Conservation (phyloP, 192 early-diverging fungal species). For the Podila horticola region DNA sequence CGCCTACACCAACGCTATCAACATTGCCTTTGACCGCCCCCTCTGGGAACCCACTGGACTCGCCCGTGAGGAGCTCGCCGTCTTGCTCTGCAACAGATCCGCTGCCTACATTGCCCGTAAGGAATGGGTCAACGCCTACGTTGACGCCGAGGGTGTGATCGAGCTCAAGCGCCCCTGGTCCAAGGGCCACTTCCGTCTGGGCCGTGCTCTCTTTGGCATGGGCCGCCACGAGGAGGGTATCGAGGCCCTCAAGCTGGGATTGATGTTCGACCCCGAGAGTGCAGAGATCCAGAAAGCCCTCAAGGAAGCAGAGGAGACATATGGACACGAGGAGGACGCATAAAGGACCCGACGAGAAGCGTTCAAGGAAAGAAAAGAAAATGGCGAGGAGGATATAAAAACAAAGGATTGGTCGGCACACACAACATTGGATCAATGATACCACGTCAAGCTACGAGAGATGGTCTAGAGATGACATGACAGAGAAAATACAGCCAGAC, state of each 20-base stretch:
- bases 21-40: conserved; percentile 75
- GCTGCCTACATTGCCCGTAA: conserved; percentile 72
- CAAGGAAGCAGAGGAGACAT: conserved; percentile 60
- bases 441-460: too few relatives aligned
- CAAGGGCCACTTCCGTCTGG: conserved; percentile 82
- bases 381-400: background rate
- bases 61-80: conserved; percentile 71
- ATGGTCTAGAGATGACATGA: too few relatives aligned
- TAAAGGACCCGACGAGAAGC: conserved; percentile 6
- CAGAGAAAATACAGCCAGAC: too few relatives aligned
- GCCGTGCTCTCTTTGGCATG: conserved; percentile 87
- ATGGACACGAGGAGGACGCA: conserved; percentile 14
- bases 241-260: conserved; percentile 83
- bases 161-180: conserved; percentile 75
- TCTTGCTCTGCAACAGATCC: conserved; percentile 73
- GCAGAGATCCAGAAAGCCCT: conserved; percentile 82
- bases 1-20: conserved; percentile 90
- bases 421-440: too few relatives aligned
- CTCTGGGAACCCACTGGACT: conserved; percentile 79
- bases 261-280: conserved; percentile 77
- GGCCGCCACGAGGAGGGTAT: conserved; percentile 82
- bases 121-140: conserved; percentile 74
- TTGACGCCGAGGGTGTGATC: conserved; percentile 76
- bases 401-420: too few relatives aligned
- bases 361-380: background rate